Evolutionary conservation across 176 grass and related monocot genomes (phyloP).

Genomic region (Zoysia pacifica): DNA sequence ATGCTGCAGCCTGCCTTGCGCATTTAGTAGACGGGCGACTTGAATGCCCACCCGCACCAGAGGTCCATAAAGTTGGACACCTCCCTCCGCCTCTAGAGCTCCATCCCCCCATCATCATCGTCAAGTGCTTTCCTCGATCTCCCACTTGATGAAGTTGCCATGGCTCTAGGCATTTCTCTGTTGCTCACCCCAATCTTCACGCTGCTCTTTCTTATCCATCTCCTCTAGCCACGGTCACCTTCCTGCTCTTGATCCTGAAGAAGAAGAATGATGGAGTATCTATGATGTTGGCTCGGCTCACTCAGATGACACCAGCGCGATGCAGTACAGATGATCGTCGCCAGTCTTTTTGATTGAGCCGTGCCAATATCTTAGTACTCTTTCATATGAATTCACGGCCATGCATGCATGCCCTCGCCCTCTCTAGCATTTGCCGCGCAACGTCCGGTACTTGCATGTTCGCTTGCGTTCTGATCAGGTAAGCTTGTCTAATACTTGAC

Average conservation of each 20-base stretch:
- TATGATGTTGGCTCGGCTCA: slow-evolving; percentile 91
- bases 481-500: too few relatives aligned
- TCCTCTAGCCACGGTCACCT: too few relatives aligned
- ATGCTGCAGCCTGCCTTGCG: slow-evolving; percentile 89
- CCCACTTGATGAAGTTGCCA: too few relatives aligned
- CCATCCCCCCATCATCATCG: slow-evolving; percentile 2
- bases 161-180: too few relatives aligned
- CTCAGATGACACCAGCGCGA: slow-evolving; percentile 47
- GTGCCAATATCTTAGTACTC: slow-evolving; percentile 99
- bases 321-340: neutral
- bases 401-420: neutral
- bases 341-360: slow-evolving; percentile 76
- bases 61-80: slow-evolving; percentile 46
- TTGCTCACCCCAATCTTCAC: neutral
- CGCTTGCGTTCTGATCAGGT: too few relatives aligned
- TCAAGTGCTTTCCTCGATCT: too few relatives aligned
- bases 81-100: slow-evolving; percentile 15
- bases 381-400: slow-evolving; percentile 43
- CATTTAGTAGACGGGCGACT: slow-evolving; percentile 68
- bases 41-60: slow-evolving; percentile 60
- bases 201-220: neutral
- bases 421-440: neutral
- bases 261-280: slow-evolving; percentile 53
- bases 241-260: neutral
- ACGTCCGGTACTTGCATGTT: neutral